phyloP scores from a whole-genome alignment of 768 basidiomycete genomes.

The Suillus subaureus region DNA sequence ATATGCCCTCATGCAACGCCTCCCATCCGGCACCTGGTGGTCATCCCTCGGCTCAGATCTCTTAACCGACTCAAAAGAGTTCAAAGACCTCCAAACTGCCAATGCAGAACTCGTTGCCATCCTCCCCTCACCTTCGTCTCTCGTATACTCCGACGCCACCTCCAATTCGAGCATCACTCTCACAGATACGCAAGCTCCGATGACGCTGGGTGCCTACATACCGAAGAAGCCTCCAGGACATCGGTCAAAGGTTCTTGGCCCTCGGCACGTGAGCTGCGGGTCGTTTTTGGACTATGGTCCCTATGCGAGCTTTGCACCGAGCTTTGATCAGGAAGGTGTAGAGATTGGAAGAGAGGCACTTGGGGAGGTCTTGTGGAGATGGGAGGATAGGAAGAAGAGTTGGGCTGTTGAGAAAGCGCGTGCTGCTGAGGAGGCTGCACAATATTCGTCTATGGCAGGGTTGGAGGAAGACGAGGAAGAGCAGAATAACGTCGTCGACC shows the following conservation, averaged over 20 bases:
- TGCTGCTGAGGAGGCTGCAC: slow-evolving; percentile 22
- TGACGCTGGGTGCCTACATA: slow-evolving; percentile 63
- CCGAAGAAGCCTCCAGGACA: slow-evolving; percentile 42
- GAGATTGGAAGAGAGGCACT: slow-evolving; percentile 65
- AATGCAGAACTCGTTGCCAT: slow-evolving; percentile 79
- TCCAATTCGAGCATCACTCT: slow-evolving; percentile 14
- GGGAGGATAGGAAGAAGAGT: slow-evolving; percentile 44
- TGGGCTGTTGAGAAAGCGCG: slow-evolving; percentile 27
- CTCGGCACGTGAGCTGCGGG: slow-evolving; percentile 63
- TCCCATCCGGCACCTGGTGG: slow-evolving; percentile 81
- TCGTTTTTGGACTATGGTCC: slow-evolving; percentile 80
- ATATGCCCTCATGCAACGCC: slow-evolving; percentile 79
- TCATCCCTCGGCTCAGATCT: slow-evolving; percentile 61
- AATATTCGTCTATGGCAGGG: slow-evolving; percentile 15
- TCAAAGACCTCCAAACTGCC: slow-evolving; percentile 58
- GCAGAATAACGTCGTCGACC: slow-evolving; percentile 17
- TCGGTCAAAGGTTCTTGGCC: slow-evolving; percentile 45
- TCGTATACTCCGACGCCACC: slow-evolving; percentile 33
- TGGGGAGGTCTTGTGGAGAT: slow-evolving; percentile 58
- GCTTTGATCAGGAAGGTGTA: slow-evolving; percentile 76
- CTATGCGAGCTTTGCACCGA: slow-evolving; percentile 75
- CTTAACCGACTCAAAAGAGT: slow-evolving; percentile 38
- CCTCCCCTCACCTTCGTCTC: slow-evolving; percentile 58
- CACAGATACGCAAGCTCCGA: slow-evolving; percentile 20
- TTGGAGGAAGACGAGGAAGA: slow-evolving; percentile 6